A percentile compares a stretch with the other conserved stretches of the same genome.
Conservation (phyloP, 108 stramenopile genomes). For the Discostella stelligeroides region DNA sequence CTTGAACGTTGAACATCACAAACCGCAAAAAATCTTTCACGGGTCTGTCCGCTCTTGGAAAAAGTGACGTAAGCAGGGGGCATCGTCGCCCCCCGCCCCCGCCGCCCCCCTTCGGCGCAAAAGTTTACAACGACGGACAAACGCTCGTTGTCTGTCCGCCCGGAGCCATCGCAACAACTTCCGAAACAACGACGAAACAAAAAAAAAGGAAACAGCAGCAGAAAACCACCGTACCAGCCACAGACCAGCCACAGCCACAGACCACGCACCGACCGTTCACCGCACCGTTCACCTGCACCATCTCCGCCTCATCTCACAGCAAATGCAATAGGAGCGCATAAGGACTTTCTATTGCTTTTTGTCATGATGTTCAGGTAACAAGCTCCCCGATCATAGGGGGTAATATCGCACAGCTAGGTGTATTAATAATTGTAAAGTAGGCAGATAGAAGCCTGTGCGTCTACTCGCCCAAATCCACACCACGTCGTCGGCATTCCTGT, state of each 20-base stretch:
- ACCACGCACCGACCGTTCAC: too few species aligned
- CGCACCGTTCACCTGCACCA: too few species aligned
- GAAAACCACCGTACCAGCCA: too few species aligned
- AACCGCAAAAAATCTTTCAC: conserved; percentile 9
- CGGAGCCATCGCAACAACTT: too few species aligned
- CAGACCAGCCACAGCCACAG: too few species aligned
- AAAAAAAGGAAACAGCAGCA: too few species aligned
- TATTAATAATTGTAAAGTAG: conserved; percentile 11
- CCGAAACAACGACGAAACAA: too few species aligned
- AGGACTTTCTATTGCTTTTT: neutral
- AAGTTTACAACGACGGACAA: too few species aligned
- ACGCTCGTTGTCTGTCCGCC: too few species aligned
- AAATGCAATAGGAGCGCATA: neutral
- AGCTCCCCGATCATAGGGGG: conserved; percentile 4
- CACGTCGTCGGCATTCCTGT: neutral
- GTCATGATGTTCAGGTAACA: conserved; percentile 1
- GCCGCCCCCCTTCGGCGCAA: too few species aligned
- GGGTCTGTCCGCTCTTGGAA: conserved; percentile 8
- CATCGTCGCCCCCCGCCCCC: neutral
- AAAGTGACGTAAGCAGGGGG: conserved; percentile 4
- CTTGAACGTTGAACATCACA: conserved; percentile 8
- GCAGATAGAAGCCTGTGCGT: neutral
- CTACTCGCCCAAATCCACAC: too few species aligned
- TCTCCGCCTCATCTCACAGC: neutral
- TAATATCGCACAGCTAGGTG: conserved; percentile 1